Conservation (phyloP, 2,329 filamentous ascomycete genomes). For the Xylaria polymorpha region DNA sequence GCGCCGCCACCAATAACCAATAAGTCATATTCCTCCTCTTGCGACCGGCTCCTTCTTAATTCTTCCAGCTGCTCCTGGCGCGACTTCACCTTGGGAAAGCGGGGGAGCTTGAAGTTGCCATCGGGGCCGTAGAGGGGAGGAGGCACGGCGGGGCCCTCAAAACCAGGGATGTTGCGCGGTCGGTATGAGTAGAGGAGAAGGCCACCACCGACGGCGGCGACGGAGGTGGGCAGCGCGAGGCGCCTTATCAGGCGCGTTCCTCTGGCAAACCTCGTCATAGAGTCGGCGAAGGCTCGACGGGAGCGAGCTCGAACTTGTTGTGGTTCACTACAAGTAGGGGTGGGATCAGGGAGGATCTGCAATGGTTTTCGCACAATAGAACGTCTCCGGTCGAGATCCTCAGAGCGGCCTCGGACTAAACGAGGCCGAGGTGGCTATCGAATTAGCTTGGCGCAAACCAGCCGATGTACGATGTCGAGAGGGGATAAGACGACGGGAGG, state of each 20-base stretch:
- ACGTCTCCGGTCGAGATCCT: constrained; percentile 1
- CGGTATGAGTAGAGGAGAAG: constrained; percentile 68
- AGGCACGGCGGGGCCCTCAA: constrained; percentile 74
- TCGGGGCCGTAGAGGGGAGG: constrained; percentile 76
- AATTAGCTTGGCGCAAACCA: constrained; percentile 31
- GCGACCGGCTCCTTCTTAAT: constrained; percentile 60
- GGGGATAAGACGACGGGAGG: neutral
- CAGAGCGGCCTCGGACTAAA: constrained; percentile 33
- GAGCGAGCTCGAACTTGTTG: constrained; percentile 22
- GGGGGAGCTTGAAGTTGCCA: constrained; percentile 73
- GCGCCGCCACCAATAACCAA: constrained; percentile 78
- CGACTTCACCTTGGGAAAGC: constrained; percentile 71
- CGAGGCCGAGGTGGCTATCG: constrained; percentile 30
- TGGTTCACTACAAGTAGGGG: constrained; percentile 12
- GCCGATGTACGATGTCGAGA: neutral
- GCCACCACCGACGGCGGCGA: constrained; percentile 56
- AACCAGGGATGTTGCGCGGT: constrained; percentile 77
- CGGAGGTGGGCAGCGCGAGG: constrained; percentile 57
- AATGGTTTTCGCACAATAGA: constrained; percentile 18
- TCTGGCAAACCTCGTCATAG: constrained; percentile 50
- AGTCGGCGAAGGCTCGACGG: constrained; percentile 22
- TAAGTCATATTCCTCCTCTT: constrained; percentile 71
- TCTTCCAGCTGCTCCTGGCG: constrained; percentile 73
- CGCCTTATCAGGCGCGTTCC: constrained; percentile 55
- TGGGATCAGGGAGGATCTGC: constrained; percentile 10